Conservation (phyloP, 1,284 basidiomycete genomes). For the Peniophora sp. region DNA sequence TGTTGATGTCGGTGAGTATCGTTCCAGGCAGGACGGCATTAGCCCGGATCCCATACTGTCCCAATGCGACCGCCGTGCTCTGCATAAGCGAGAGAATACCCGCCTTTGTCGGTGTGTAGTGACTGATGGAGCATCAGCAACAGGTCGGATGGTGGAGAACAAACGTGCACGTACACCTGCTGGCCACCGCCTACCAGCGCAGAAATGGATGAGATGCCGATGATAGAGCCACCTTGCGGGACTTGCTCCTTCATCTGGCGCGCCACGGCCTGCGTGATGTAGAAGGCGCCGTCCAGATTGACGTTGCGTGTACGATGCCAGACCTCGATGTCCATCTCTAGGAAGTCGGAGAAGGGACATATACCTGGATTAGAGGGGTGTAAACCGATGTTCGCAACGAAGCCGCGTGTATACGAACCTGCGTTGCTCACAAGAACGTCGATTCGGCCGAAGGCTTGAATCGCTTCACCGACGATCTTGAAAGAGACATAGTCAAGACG, state of each 20-base stretch:
- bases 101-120: conserved; percentile 81
- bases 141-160: background rate
- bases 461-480: conserved; percentile 50
- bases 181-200: conserved; percentile 72
- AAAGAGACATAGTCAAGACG: background rate
- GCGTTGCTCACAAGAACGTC: conserved; percentile 25
- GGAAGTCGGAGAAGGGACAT: conserved; percentile 74
- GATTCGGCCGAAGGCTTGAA: conserved; percentile 55
- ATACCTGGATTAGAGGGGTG: conserved; percentile 57
- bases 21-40: conserved; percentile 66
- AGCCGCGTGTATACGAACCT: background rate
- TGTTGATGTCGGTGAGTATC: conserved; percentile 74
- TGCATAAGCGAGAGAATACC: conserved; percentile 80
- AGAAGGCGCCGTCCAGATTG: conserved; percentile 77
- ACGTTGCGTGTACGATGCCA: conserved; percentile 70
- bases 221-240: conserved; percentile 68
- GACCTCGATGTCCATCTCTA: conserved; percentile 63
- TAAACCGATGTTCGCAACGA: conserved; percentile 40
- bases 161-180: conserved; percentile 42
- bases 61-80: conserved; percentile 72
- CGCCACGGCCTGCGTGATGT: conserved; percentile 68
- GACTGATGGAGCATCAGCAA: conserved; percentile 26
- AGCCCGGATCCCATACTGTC: conserved; percentile 69
- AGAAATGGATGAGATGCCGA: conserved; percentile 72
- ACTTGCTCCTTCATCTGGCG: conserved; percentile 70